A percentile compares a stretch with the other conserved stretches of the same genome.
These are phyloP conservation scores for Dothistroma septosporum DNA, from an alignment of 2,329 filamentous ascomycete species.

Conservation along the genomic window DNA sequence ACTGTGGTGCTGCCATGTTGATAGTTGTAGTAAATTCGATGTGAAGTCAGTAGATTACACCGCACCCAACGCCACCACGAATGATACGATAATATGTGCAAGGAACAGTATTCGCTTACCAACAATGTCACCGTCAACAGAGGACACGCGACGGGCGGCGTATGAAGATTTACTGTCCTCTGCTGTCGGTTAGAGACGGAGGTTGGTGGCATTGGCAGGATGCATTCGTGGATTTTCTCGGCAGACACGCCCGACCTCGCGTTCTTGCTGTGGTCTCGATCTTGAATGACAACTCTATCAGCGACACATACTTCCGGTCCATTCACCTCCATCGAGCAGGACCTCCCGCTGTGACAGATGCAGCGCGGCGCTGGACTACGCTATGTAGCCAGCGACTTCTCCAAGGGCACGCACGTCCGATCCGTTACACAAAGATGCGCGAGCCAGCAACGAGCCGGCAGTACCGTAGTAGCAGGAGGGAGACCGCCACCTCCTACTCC, in stretches of 20 bases:
- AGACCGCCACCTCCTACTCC: background rate
- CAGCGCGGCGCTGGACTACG: slow-evolving; percentile 17
- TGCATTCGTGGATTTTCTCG: background rate
- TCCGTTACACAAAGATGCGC: background rate
- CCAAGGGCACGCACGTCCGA: slow-evolving; percentile 6
- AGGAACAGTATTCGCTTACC: background rate
- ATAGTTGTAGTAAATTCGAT: background rate
- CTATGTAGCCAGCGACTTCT: slow-evolving; percentile 20
- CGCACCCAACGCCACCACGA: background rate
- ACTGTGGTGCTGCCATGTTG: slow-evolving; percentile 33
- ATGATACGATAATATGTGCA: background rate
- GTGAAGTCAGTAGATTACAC: background rate
- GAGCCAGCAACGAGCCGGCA: background rate
- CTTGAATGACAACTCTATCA: background rate
- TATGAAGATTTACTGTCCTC: background rate
- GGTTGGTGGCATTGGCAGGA: background rate
- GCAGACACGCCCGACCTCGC: background rate
- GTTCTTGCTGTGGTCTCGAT: background rate
- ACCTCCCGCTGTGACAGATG: slow-evolving; percentile 12
- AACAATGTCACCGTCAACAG: background rate
- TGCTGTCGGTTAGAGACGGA: background rate
- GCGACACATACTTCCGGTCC: background rate
- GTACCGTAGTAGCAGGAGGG: background rate
- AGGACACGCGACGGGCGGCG: background rate
- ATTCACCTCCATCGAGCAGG: background rate